Evolutionary conservation across 2,329 filamentous ascomycete species (phyloP), one percentile per base, ranked within the genome.

Genomic region (Acrodontium crateriforme): DNA sequence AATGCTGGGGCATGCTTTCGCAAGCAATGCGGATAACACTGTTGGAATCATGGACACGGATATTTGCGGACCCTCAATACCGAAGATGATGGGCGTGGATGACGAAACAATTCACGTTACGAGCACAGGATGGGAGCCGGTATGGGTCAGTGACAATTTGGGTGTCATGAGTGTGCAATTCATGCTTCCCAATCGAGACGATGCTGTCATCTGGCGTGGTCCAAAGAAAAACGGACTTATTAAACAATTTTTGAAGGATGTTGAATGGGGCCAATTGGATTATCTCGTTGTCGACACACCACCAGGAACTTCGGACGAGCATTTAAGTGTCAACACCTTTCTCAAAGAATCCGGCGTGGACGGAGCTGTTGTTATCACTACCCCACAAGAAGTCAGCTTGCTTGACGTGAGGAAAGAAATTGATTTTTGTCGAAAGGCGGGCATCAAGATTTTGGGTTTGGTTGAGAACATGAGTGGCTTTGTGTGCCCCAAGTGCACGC

Each of bases 391-490:
- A 56, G 83, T 95, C 11, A 72, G 78, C 2, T 62, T 98, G 29
- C 65, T 98, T 24, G 89, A 98, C 51, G 89, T 98, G 9, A 67
- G 89, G 41, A 95, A 94, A 58, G 89, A 98, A 56, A 87, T 98
- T 33, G 87, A 98, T 49, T 98, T 98, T 50, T 98, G 91, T 57
- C 68, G 75, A 33, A 98, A 98, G 58, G 89, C 89, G 1, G 83
- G 81, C 3, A 95, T 98, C 41, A 69, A 66, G 25, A 72, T 98
- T 5, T 55, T 98, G 3, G 89, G 89, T 0, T 63, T 98, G 21
- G 89, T 93, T 10, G 89, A 98, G 63, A 98, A 98, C 50, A 98
- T 98, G 89, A 82, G 77, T 33, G 83, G 84, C 3, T 98, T 95
- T 45, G 85, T 98, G 29, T 98, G 89, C 50, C 85, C 85, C 7